A percentile compares a stretch with the other conserved stretches of the same genome.
phyloP scores from a whole-genome alignment of 176 grass and related monocot species.

The Chloris gayana region DNA sequence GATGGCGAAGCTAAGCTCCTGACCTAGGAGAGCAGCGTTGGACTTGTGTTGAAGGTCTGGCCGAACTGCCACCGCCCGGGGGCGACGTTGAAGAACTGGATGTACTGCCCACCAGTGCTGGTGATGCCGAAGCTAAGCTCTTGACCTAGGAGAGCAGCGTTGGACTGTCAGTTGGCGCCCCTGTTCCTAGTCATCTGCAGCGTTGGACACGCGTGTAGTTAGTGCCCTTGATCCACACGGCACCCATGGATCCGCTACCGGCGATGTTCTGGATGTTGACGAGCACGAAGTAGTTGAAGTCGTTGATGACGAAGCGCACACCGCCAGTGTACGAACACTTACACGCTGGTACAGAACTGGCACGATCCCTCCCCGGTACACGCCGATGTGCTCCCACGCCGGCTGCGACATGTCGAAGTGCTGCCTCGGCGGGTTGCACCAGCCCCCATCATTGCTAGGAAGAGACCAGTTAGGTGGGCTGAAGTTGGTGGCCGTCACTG shows the following conservation, averaged over 20 bases:
- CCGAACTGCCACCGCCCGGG: slow-evolving; percentile 56
- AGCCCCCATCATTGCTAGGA: slow-evolving; percentile 46
- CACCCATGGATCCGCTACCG: slow-evolving; percentile 38
- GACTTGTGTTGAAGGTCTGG: slow-evolving; percentile 42
- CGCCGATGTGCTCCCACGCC: slow-evolving; percentile 46
- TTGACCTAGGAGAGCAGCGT: slow-evolving; percentile 17
- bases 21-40: neutral
- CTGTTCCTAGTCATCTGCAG: slow-evolving; percentile 46
- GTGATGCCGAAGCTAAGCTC: slow-evolving; percentile 55
- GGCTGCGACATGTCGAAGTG: slow-evolving; percentile 86
- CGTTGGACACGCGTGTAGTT: slow-evolving; percentile 46
- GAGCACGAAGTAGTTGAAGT: slow-evolving; percentile 49
- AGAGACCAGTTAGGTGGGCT: slow-evolving; percentile 49
- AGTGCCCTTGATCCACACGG: slow-evolving; percentile 33
- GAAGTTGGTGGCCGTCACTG: slow-evolving; percentile 48
- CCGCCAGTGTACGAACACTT: slow-evolving; percentile 49
- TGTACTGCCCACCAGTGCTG: slow-evolving; percentile 44
- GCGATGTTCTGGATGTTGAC: slow-evolving; percentile 63
- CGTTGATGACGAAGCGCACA: slow-evolving; percentile 43
- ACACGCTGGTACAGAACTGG: slow-evolving; percentile 55
- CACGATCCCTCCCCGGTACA: slow-evolving; percentile 42
- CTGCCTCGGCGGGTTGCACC: slow-evolving; percentile 52
- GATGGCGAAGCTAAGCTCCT: slow-evolving; percentile 57
- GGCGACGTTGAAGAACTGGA: slow-evolving; percentile 42
- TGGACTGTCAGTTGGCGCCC: slow-evolving; percentile 64